These are phyloP conservation scores for Aspergillus puulaauensis DNA, from an alignment of 2,329 filamentous ascomycete genomes.

Conservation along the genomic window DNA sequence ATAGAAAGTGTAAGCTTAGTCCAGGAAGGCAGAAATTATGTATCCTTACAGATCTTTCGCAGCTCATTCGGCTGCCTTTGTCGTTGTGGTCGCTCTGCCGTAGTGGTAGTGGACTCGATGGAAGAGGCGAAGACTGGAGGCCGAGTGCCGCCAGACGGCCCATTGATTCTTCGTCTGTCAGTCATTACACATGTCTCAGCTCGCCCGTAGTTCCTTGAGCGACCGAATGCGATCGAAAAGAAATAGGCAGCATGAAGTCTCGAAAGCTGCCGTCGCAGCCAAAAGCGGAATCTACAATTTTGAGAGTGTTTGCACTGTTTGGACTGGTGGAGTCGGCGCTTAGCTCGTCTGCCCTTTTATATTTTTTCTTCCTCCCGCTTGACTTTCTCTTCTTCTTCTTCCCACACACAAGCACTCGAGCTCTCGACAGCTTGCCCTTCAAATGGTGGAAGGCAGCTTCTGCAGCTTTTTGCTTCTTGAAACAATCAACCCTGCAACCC, in stretches of 20 bases:
- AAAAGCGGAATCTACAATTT: slow-evolving; percentile 36
- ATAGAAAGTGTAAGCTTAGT: slow-evolving; percentile 17
- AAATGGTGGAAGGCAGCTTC: slow-evolving; percentile 19
- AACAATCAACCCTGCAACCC: background rate
- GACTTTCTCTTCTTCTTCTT: slow-evolving; percentile 22
- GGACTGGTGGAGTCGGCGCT: slow-evolving; percentile 20
- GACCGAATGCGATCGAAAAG: slow-evolving; percentile 7
- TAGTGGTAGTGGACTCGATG: slow-evolving; percentile 47
- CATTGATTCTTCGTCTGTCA: slow-evolving; percentile 88
- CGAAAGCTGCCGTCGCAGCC: slow-evolving; percentile 16
- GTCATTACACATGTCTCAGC: slow-evolving; percentile 55
- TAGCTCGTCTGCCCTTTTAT: slow-evolving; percentile 19
- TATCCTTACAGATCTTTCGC: slow-evolving; percentile 76
- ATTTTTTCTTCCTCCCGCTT: slow-evolving; percentile 16
- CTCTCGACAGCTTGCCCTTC: slow-evolving; percentile 12
- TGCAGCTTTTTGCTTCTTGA: background rate
- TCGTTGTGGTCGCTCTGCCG: slow-evolving; percentile 52
- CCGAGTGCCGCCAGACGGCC: slow-evolving; percentile 73
- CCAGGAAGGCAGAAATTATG: background rate
- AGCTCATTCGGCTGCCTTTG: slow-evolving; percentile 68
- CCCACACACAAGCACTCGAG: slow-evolving; percentile 12
- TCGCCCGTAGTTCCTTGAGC: slow-evolving; percentile 7
- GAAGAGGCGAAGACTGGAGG: slow-evolving; percentile 66
- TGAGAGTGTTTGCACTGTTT: slow-evolving; percentile 42
- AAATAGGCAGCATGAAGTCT: slow-evolving; percentile 2